Evolutionary conservation across 768 basidiomycete genomes (phyloP), one percentile per base, ranked within the genome.

Genomic region (Mycena polygramma): DNA sequence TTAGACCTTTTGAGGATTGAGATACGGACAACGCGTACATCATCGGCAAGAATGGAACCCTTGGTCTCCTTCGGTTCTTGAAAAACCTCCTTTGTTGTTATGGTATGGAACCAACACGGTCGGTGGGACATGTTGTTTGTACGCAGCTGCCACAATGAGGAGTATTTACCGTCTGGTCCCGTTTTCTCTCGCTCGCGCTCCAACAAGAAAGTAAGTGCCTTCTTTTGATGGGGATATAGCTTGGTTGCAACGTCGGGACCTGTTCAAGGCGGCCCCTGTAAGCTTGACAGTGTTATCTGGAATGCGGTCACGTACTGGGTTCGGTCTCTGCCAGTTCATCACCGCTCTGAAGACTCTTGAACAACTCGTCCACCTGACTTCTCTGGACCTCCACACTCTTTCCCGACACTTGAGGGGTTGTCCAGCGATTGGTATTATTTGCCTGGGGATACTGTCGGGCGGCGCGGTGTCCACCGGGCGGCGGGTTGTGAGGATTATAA

Each of bases 201-300:
- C 22, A 98, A 86, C 58, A 99, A 84, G 81, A 99, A 99, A 2
- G 97, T 96, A 22, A 99, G 86, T 26, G 97, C 98, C 80, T 97
- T 97, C 83, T 96, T 97, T 83, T 99, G 98, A 85, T 99, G 98
- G 22, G 97, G 95, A 81, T 99, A 99, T 10, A 99, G 84, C 55
- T 83, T 86, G 24, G 98, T 98, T 45, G 92, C 92, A 63, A 99
- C 89, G 75, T 93, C 90, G 62, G 85, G 76, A 58, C 82, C 92
- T 93, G 49, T 63, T 65, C 69, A 22, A 54, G 62, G 11, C 20
- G 26, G 57, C 36, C 68, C 65, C 76, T 71, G 70, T 60, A 73
- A 30, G 60, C 59, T 54, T 24, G 24, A 26, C 46, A 43, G 67
- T 59, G 53, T 71, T 49, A 69, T 71, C 63, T 68, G 72, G 59